Base-by-base conservation (phyloP, 2,329 filamentous ascomycete genomes). In the Xylaria sp. region DNA sequence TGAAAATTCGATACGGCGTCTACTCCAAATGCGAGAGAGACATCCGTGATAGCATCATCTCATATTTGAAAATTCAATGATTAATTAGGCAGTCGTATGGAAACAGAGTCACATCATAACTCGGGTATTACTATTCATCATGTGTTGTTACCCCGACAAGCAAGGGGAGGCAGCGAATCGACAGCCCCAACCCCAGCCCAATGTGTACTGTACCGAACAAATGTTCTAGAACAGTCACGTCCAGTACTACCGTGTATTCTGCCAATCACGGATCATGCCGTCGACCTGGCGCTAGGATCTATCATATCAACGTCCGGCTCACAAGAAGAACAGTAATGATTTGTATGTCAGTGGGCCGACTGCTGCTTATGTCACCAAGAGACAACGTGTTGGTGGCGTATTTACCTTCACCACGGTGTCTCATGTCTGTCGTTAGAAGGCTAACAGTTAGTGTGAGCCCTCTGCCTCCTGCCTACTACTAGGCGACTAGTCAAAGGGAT, bases 271-370 rank as follows among this genome's bases (percentile, higher is more conserved):
- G 30, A 9, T n/a, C 20, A 28, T 43, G 32, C 32, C 34, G 20
- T 8, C 43, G 36, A 20, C 25, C 23, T 50, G 48, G 39, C n/a
- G n/a, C 20, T 56, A 39, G 39, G 39, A 34, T 20, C 10, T 60
- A 13, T 25, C 9, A n/a, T 9, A 45, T 15, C 8, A 32, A 25
- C 36, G 13, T 30, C 28, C 28, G 20, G 32, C 30, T 41, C 13
- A 25, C 9, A 15, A 25, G 18, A 52, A 57, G 61, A 61, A 68
- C 43, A 68, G 66, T 68, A 68, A 65, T 60, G 25, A 30, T 48
- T 34, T 53, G 36, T 28, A 53, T 25, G 32, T 7, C 12, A 36
- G 50, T n/a, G 4, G 15, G n/a, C n/a, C 30, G 50, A 55, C 36
- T 5, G 20, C n/a, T 48, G 46, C 13, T 46, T 52, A 28, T 28